Conservation (phyloP, 345 rosid species). For the Sonneratia alba region DNA sequence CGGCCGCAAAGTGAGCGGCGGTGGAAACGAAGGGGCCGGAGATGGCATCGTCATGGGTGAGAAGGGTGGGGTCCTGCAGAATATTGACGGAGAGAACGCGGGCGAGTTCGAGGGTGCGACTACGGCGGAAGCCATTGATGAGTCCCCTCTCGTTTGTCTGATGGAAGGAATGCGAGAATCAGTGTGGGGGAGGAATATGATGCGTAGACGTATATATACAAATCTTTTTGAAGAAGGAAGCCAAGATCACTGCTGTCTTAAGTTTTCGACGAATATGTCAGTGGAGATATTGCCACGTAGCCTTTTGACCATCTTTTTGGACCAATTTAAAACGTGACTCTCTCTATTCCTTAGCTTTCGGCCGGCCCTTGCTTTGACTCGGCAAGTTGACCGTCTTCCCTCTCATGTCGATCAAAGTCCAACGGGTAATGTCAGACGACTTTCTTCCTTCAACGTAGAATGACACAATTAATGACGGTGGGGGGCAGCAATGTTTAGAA, state of each 20-base stretch:
- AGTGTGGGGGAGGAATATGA: not conserved
- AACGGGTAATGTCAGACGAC: no score
- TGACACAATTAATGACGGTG: no score
- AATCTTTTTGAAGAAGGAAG: not conserved
- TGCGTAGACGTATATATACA: not conserved
- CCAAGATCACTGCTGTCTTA: not conserved
- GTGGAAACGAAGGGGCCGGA: not conserved
- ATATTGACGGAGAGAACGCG: conserved; percentile 27
- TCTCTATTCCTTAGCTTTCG: not conserved
- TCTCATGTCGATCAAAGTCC: no score
- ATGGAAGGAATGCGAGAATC: not conserved
- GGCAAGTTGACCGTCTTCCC: conserved; percentile 5
- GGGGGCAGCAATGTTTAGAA: no score
- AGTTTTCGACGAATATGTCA: not conserved
- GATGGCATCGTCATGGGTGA: conserved; percentile 5
- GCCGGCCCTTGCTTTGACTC: conserved; percentile 1
- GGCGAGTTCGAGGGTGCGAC: conserved; percentile 25
- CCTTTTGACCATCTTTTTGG: no score
- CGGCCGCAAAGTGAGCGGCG: not conserved
- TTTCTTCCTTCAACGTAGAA: no score
- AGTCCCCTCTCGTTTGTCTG: not conserved
- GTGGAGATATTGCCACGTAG: not conserved
- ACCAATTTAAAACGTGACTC: not conserved
- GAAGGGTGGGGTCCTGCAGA: conserved; percentile 15
- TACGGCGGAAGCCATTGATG: conserved; percentile 17